Base-by-base conservation (phyloP, 2,329 filamentous ascomycete genomes). In the Colletotrichum sp. region DNA sequence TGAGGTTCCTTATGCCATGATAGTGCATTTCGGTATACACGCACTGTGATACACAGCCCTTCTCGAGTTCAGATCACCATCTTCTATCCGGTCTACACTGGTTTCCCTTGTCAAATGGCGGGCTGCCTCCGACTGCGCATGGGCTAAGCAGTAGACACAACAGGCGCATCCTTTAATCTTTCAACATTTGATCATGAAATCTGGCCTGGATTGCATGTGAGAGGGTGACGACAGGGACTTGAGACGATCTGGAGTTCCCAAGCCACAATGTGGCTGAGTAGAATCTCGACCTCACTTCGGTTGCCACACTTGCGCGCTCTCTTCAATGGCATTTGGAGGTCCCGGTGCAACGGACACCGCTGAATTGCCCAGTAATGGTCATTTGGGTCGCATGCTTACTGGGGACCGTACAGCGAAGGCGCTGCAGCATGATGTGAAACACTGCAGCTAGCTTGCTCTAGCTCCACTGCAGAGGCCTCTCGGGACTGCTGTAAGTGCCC, bases 381-480 rank as follows among this genome's bases (percentile, higher is more conserved):
- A 32, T 59, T n/a, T 36, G 72, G 39, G 32, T 64, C 30, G 44
- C 67, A 65, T 68, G 32, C 59, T 71, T 21, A 32, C 69, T 59
- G 57, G 39, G 59, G 39, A 59, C 66, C 60, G 36, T 36, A 52
- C 72, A 62, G 24, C 63, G 36, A 66, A 16, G 32, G n/a, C 67
- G 49, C 67, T 71, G 49, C 68, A 60, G 72, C 72, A 71, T 71
- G 60, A 71, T 65, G 59, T 65, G 67, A 71, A 75, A 75, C 57
- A 36, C 72, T 44, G 44, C 26, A 49, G 34, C 34, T 69, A 76
- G 71, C 71, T 28, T 74, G 65, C 36, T 10, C 30, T 55, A 32
- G 65, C 59, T 60, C 70, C 74, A 69, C 74, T 74, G 49, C 32
- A 74, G 70, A 76, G 74, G 74, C 74, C 74, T 76, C 74, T 74